Evolutionary conservation across 352 stramenopile genomes (phyloP).

Genomic region (Phytophthora sp.): DNA sequence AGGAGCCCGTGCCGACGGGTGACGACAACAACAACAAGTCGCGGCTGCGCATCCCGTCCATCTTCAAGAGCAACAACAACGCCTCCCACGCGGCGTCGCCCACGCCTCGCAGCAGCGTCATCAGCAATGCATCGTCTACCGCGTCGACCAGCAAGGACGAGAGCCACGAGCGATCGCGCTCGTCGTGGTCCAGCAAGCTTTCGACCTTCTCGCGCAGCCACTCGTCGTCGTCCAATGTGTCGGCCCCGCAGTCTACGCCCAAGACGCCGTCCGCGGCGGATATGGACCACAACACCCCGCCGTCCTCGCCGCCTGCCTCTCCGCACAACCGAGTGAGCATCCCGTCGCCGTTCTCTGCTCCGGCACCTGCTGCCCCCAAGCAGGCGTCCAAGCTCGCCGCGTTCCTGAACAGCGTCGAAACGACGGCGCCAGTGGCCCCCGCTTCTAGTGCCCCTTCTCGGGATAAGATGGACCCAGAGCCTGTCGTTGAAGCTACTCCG

Average conservation of each 20-base stretch:
- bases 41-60: conserved; percentile 57
- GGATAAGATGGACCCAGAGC: conserved; percentile 18
- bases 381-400: conserved; percentile 59
- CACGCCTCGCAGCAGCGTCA: conserved; percentile 37
- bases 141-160: conserved; percentile 39
- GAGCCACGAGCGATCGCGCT: conserved; percentile 12
- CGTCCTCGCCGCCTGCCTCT: conserved; percentile 31
- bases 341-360: conserved; percentile 39
- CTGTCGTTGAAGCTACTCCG: conserved; percentile 22
- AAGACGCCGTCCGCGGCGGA: conserved; percentile 28
- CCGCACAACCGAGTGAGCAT: conserved; percentile 36
- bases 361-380: conserved; percentile 28
- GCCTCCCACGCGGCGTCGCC: conserved; percentile 17
- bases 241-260: conserved; percentile 26
- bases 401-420: conserved; percentile 71
- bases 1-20: conserved; percentile 32
- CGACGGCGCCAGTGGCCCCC: conserved; percentile 10
- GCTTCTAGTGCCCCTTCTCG: conserved; percentile 18
- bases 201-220: conserved; percentile 57
- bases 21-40: conserved; percentile 37
- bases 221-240: conserved; percentile 45
- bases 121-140: conserved; percentile 40
- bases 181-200: conserved; percentile 70
- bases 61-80: conserved; percentile 47
- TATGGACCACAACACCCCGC: conserved; percentile 24